Evolutionary conservation across 2,329 filamentous ascomycete genomes (phyloP).

Genomic region (Clonostachys rosea): DNA sequence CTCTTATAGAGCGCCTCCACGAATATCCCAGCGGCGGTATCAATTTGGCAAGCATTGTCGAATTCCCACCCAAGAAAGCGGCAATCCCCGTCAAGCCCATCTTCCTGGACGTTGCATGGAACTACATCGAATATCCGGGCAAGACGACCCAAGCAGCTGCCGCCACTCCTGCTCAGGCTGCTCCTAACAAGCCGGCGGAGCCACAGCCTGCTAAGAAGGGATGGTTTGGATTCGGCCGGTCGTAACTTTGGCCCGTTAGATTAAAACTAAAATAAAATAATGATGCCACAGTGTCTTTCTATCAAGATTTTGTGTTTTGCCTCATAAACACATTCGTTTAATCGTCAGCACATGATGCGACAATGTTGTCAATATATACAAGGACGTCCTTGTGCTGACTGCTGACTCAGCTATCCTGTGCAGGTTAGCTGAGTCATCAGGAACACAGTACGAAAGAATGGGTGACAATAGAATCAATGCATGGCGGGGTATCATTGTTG

Average conservation of each 20-base stretch:
- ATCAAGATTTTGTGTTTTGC: no score
- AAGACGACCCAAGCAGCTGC: slow-evolving; percentile 16
- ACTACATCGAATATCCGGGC: slow-evolving; percentile 89
- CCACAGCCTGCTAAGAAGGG: slow-evolving; percentile 54
- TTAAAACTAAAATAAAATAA: not conserved
- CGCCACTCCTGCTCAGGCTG: slow-evolving; percentile 14
- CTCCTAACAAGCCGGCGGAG: slow-evolving; percentile 25
- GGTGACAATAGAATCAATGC: no score
- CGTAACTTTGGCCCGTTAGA: not conserved
- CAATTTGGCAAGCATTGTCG: slow-evolving; percentile 76
- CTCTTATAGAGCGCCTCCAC: slow-evolving; percentile 70
- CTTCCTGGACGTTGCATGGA: slow-evolving; percentile 96
- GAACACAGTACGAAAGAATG: no score
- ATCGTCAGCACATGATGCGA: no score
- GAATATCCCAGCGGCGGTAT: slow-evolving; percentile 69
- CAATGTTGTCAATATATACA: no score
- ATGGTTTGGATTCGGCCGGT: slow-evolving; percentile 72
- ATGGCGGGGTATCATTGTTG: no score
- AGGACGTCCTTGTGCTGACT: no score
- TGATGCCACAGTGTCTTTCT: no score
- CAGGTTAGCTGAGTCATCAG: no score
- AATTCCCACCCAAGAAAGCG: slow-evolving; percentile 79
- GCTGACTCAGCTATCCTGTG: no score
- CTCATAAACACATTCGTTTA: no score
- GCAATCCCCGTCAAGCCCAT: slow-evolving; percentile 88